These are phyloP conservation scores for Laburnicola sp. DNA, from an alignment of 2,329 filamentous ascomycete genomes.

Conservation along the genomic window DNA sequence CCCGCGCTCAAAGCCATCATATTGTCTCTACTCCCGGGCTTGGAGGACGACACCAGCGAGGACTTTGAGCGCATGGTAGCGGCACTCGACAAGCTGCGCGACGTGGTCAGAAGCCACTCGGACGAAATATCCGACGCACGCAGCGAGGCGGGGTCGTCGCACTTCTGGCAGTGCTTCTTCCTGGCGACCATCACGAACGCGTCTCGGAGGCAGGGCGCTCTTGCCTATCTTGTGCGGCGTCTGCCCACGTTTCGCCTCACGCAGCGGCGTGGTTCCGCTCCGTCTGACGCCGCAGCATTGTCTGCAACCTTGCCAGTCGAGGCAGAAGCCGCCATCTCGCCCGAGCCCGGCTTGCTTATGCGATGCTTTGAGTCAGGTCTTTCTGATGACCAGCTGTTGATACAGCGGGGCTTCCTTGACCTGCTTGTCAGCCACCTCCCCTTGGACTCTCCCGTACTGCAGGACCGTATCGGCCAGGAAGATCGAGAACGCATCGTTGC, in stretches of 20 bases:
- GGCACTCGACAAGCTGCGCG: conserved; percentile 77
- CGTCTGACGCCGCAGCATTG: conserved; percentile 17
- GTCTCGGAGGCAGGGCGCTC: conserved; percentile 78
- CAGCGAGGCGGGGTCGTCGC: conserved; percentile 66
- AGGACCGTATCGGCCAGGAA: conserved; percentile 68
- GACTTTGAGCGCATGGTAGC: conserved; percentile 88
- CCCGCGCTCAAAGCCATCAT: conserved; percentile 90
- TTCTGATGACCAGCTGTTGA: conserved; percentile 81
- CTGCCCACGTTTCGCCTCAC: conserved; percentile 68
- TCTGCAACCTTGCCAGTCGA: conserved; percentile 49
- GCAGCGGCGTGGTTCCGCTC: conserved; percentile 17
- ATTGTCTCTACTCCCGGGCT: conserved; percentile 81
- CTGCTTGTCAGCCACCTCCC: conserved; percentile 88
- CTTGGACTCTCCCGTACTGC: conserved; percentile 78
- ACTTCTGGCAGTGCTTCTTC: conserved; percentile 99
- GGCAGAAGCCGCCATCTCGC: conserved; percentile 73
- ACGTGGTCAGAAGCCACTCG: conserved; percentile 60
- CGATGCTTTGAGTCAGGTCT: conserved; percentile 91
- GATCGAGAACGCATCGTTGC: conserved; percentile 82
- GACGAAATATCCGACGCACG: conserved; percentile 50
- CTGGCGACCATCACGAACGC: conserved; percentile 88
- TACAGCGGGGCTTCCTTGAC: conserved; percentile 93
- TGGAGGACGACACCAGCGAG: conserved; percentile 96
- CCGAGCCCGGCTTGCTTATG: conserved; percentile 87
- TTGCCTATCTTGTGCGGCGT: conserved; percentile 80